phyloP scores from a whole-genome alignment of 108 stramenopile genomes.

The Heterococcus sp. region DNA sequence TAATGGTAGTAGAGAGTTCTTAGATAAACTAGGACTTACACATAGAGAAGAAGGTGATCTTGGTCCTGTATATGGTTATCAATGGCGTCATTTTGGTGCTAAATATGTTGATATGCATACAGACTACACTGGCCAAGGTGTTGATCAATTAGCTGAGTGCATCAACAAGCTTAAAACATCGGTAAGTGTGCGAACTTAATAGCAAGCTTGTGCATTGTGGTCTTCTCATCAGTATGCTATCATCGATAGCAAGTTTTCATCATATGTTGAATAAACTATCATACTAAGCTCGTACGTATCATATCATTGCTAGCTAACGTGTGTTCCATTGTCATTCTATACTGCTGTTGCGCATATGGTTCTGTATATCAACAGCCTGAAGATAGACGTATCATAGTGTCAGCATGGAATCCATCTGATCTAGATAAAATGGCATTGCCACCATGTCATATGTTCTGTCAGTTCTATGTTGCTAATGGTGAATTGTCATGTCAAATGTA shows the following conservation, averaged over 20 bases:
- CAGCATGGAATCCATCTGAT: conserved; percentile 97
- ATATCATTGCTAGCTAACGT: too few relatives aligned
- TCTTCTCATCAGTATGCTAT: too few relatives aligned
- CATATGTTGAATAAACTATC: too few relatives aligned
- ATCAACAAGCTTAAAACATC: conserved; percentile 84
- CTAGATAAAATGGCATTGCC: conserved; percentile 91
- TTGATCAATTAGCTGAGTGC: conserved; percentile 94
- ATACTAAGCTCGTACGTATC: too few relatives aligned
- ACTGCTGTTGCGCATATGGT: too few relatives aligned
- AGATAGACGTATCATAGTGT: conserved; percentile 89
- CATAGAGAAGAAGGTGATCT: conserved; percentile 98
- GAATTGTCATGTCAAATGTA: conserved; percentile 98
- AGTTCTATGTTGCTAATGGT: conserved; percentile 92
- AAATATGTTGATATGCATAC: conserved; percentile 90
- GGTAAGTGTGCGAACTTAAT: too few relatives aligned
- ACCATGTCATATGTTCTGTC: conserved; percentile 99
- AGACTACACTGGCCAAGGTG: conserved; percentile 95
- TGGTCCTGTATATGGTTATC: conserved; percentile 99
- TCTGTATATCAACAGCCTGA: too few relatives aligned
- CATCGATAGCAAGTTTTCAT: too few relatives aligned
- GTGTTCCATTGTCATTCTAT: too few relatives aligned
- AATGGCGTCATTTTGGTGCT: conserved; percentile 99
- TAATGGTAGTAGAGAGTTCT: conserved; percentile 95
- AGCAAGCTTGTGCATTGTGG: too few relatives aligned
- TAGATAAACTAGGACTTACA: conserved; percentile 80